Evolutionary conservation across 1,284 basidiomycete genomes (phyloP).

Genomic region (Leccinum fallax): DNA sequence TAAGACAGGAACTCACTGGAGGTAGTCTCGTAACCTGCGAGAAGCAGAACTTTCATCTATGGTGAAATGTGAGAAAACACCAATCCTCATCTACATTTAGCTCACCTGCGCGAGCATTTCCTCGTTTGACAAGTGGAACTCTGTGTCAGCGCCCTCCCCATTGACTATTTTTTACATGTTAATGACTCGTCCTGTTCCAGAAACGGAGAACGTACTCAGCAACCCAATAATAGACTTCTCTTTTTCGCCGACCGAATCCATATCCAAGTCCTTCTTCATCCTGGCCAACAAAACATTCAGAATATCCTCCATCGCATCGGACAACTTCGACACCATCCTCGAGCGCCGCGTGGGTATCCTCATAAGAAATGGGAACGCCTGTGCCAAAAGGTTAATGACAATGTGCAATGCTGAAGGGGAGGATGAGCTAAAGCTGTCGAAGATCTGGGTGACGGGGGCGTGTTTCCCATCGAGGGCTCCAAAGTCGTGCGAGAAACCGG

Average conservation of each 20-base stretch:
- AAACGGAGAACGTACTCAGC: background rate
- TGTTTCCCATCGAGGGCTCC: background rate
- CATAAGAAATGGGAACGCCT: background rate
- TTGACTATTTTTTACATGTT: background rate
- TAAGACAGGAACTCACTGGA: background rate
- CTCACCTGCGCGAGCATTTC: background rate
- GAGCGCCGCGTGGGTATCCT: background rate
- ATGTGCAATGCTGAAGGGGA: background rate
- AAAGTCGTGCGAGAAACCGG: constrained; percentile 1
- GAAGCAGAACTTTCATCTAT: background rate
- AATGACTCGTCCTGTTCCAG: background rate
- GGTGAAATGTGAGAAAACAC: background rate
- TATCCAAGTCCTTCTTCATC: background rate
- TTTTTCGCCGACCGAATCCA: background rate
- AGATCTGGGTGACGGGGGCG: background rate
- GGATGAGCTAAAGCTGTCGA: background rate
- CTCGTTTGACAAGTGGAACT: background rate
- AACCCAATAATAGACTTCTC: background rate
- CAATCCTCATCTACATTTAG: background rate
- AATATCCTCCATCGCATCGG: background rate
- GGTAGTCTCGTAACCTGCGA: constrained; percentile 1
- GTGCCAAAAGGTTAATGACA: background rate
- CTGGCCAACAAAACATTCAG: background rate
- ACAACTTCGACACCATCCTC: background rate
- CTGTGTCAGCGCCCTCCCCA: background rate